phyloP scores from a whole-genome alignment of 202 grass and related monocot species.

The Panicum virgatum region DNA sequence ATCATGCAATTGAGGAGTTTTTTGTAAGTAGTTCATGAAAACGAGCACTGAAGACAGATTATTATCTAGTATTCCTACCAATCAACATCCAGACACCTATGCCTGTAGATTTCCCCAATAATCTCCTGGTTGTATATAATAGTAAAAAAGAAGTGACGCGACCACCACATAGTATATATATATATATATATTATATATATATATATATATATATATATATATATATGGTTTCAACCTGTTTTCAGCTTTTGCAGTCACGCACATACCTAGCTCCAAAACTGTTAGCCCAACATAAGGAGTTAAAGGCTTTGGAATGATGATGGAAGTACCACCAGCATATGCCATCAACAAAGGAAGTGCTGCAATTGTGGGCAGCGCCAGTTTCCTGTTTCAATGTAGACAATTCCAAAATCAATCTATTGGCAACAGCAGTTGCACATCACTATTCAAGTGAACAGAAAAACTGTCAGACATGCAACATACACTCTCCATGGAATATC shows the following conservation, averaged over 20 bases:
- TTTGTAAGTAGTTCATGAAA: neutral
- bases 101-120: neutral
- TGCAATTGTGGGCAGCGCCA: constrained; percentile 81
- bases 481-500: constrained; percentile 99
- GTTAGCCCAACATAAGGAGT: constrained; percentile 75
- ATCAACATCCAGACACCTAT: constrained; percentile 15
- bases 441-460: neutral
- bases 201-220: constrained; percentile 19
- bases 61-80: neutral
- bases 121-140: constrained; percentile 6
- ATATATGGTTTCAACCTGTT: neutral
- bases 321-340: constrained; percentile 96
- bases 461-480: constrained; percentile 40
- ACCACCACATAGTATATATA: constrained; percentile 7
- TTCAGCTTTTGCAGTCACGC: neutral
- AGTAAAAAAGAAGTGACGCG: neutral
- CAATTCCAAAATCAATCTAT: constrained; percentile 35
- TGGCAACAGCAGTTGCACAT: neutral
- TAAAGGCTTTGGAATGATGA: constrained; percentile 92
- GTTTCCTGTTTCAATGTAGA: constrained; percentile 65
- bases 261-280: constrained; percentile 90
- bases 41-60: neutral
- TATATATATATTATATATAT: neutral
- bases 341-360: constrained; percentile 94
- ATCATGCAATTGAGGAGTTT: neutral